Conservation (phyloP, 164 flowering plant genomes). For the Dillenia suffruticosa region DNA sequence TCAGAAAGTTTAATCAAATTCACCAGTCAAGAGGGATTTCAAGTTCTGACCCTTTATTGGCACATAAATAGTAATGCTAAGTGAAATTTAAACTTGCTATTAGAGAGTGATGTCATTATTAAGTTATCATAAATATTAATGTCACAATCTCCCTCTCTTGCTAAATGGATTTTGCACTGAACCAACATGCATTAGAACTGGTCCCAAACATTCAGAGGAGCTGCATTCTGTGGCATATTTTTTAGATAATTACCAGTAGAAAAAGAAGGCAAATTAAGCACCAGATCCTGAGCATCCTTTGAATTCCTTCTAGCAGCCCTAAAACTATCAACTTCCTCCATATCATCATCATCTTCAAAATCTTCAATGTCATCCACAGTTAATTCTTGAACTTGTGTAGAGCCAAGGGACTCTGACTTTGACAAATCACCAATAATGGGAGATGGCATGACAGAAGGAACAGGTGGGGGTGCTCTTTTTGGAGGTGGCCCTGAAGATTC, state of each 20-base stretch:
- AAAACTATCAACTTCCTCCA: slow-evolving; percentile 58
- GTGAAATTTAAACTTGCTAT: too few species aligned
- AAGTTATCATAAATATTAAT: too few species aligned
- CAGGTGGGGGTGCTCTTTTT: slow-evolving; percentile 70
- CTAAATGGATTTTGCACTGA: too few species aligned
- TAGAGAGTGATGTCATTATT: too few species aligned
- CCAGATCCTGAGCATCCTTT: slow-evolving; percentile 75
- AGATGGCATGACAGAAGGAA: slow-evolving; percentile 43
- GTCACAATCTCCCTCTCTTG: too few species aligned
- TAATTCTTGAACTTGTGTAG: slow-evolving; percentile 60
- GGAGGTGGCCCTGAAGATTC: slow-evolving; percentile 92
- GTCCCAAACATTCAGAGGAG: too few species aligned
- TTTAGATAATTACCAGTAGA: slow-evolving; percentile 56
- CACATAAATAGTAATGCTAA: too few species aligned
- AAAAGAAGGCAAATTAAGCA: slow-evolving; percentile 68
- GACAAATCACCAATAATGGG: slow-evolving; percentile 38
- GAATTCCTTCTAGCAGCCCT: slow-evolving; percentile 58
- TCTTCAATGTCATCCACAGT: slow-evolving; percentile 92
- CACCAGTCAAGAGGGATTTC: too few species aligned
- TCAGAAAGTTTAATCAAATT: too few species aligned
- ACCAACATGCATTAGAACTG: too few species aligned
- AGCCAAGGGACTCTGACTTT: slow-evolving; percentile 59
- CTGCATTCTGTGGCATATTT: neutral
- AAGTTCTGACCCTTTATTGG: too few species aligned
- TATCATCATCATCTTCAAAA: slow-evolving; percentile 77